Conservation (phyloP, 2,329 filamentous ascomycete species). For the Cladobotryum mycophilum region DNA sequence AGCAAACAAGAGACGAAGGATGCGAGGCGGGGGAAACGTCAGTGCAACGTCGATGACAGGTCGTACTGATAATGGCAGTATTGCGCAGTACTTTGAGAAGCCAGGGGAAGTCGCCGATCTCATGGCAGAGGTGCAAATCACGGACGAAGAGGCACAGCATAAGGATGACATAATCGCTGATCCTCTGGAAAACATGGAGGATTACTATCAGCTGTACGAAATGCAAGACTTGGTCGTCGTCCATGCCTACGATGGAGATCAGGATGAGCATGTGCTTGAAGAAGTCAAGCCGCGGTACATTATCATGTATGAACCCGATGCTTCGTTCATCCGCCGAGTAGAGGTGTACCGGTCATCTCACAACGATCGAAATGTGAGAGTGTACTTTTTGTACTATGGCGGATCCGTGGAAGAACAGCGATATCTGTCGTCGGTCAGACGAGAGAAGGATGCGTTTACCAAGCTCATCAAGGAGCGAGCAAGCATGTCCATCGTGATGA, state of each 20-base stretch:
- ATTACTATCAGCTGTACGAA: conserved; percentile 85
- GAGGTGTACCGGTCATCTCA: conserved; percentile 97
- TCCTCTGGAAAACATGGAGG: conserved; percentile 83
- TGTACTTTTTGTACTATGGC: conserved; percentile 96
- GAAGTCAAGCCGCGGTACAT: conserved; percentile 91
- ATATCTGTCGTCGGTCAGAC: conserved; percentile 81
- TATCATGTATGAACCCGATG: conserved; percentile 97
- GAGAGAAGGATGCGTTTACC: conserved; percentile 95
- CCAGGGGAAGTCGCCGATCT: conserved; percentile 75
- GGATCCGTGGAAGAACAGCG: conserved; percentile 93
- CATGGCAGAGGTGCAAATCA: conserved; percentile 77
- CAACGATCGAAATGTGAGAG: conserved; percentile 77
- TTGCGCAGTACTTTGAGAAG: conserved; percentile 74
- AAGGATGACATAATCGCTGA: conserved; percentile 71
- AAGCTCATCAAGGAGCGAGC: conserved; percentile 91
- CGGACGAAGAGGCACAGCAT: conserved; percentile 65
- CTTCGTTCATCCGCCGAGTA: conserved; percentile 86
- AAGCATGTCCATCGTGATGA: conserved; percentile 84
- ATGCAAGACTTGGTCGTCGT: conserved; percentile 84
- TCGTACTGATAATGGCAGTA: conserved; percentile 65
- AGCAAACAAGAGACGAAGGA: conserved; percentile 76
- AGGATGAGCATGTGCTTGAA: conserved; percentile 93
- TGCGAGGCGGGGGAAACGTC: conserved; percentile 68
- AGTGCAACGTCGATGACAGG: conserved; percentile 41
- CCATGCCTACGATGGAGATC: conserved; percentile 90